Evolutionary conservation across 1,284 basidiomycete genomes (phyloP).

Genomic region (Ceratobasidium sp.): DNA sequence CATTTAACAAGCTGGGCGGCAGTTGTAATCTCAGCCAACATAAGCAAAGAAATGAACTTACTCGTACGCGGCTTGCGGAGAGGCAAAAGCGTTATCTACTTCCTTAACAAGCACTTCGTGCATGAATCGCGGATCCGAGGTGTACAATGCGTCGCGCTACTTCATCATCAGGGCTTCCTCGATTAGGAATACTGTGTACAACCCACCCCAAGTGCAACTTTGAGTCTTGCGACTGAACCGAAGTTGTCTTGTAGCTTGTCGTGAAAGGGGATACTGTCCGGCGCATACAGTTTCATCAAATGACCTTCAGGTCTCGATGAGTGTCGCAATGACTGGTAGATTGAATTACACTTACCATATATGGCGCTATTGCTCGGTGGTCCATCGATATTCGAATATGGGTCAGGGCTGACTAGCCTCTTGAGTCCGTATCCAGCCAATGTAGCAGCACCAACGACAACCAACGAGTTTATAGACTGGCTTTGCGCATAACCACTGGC

Average conservation of each 20-base stretch:
- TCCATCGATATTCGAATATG: conserved; percentile 9
- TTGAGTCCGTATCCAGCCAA: not conserved
- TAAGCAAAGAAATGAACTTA: not conserved
- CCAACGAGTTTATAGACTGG: not conserved
- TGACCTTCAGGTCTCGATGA: not conserved
- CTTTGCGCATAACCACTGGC: not conserved
- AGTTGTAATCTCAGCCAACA: not conserved
- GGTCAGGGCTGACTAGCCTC: not conserved
- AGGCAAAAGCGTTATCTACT: not conserved
- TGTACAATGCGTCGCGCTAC: conserved; percentile 9
- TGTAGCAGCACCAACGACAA: not conserved
- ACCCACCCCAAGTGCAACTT: conserved; percentile 7
- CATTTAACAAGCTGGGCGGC: not conserved
- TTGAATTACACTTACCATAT: not conserved
- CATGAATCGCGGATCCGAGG: conserved; percentile 9
- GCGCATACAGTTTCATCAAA: not conserved
- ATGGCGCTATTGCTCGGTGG: not conserved
- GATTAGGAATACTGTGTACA: not conserved
- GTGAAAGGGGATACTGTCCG: not conserved
- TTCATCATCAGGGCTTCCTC: not conserved
- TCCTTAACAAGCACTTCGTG: conserved; percentile 27
- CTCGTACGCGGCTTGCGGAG: not conserved
- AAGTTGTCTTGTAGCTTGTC: conserved; percentile 3
- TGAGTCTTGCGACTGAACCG: conserved; percentile 5
- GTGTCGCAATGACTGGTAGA: not conserved